Evolutionary conservation across 495 filamentous ascomycete species (phyloP).

Genomic region (Penicillium arizonense): DNA sequence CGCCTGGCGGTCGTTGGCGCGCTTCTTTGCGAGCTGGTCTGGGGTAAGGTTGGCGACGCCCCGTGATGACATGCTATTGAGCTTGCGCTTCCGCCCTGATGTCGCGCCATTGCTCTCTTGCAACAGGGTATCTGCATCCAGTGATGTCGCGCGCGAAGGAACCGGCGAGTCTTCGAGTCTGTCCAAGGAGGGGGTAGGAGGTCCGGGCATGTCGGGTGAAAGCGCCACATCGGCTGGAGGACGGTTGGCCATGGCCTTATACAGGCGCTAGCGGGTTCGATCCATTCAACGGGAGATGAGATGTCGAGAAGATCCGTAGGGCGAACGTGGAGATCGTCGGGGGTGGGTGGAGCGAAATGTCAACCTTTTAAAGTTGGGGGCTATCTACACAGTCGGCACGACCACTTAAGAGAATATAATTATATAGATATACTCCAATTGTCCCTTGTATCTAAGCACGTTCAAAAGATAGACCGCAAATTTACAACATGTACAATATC

Average conservation of each 20-base stretch:
- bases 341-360: conserved; percentile 2
- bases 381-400: background rate
- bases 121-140: conserved; percentile 23
- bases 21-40: conserved; percentile 73
- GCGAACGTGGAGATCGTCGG: conserved; percentile 3
- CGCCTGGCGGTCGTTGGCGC: conserved; percentile 86
- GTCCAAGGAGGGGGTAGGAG: conserved; percentile 13
- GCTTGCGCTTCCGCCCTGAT: conserved; percentile 46
- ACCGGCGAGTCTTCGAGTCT: conserved; percentile 35
- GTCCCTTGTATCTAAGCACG: background rate
- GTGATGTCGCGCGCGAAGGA: conserved; percentile 27
- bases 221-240: conserved; percentile 29
- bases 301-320: conserved; percentile 1
- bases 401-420: too few relatives aligned
- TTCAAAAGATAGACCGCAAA: background rate
- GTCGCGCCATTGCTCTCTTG: conserved; percentile 19
- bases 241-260: conserved; percentile 43
- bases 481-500: conserved; percentile 16
- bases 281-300: conserved; percentile 26
- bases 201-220: conserved; percentile 26
- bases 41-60: conserved; percentile 71
- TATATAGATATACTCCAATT: too few relatives aligned
- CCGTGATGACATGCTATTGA: conserved; percentile 54
- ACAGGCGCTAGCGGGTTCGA: conserved; percentile 25
- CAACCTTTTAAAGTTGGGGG: conserved; percentile 8